Conservation (phyloP, 768 basidiomycete genomes). For the Inosperma sp. region DNA sequence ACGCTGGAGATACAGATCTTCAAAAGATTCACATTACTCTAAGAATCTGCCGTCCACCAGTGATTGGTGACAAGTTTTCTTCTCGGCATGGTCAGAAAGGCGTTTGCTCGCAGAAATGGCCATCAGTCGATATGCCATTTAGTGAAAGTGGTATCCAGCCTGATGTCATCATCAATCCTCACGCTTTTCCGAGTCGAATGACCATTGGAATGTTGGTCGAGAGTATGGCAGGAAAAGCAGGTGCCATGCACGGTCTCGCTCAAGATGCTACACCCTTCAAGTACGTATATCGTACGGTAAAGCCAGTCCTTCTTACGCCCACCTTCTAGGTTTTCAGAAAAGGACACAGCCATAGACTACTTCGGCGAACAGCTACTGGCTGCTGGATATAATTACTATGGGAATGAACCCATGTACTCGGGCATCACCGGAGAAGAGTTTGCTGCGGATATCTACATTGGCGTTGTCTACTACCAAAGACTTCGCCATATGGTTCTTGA, state of each 20-base stretch:
- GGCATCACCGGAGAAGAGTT: slow-evolving; percentile 99
- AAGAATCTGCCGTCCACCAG: slow-evolving; percentile 89
- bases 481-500: slow-evolving; percentile 99
- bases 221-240: slow-evolving; percentile 99
- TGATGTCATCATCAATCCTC: slow-evolving; percentile 98
- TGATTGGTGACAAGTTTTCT: slow-evolving; percentile 99
- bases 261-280: slow-evolving; percentile 99
- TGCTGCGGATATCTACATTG: slow-evolving; percentile 96
- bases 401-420: slow-evolving; percentile 99
- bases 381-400: slow-evolving; percentile 97
- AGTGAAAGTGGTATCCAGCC: slow-evolving; percentile 98
- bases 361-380: slow-evolving; percentile 93
- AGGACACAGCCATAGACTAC: slow-evolving; percentile 96
- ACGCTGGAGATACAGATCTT: slow-evolving; percentile 80
- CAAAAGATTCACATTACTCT: slow-evolving; percentile 93
- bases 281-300: slow-evolving; percentile 50
- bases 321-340: slow-evolving; percentile 76
- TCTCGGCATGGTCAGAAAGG: slow-evolving; percentile 99
- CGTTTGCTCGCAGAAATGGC: slow-evolving; percentile 99
- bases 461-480: slow-evolving; percentile 97
- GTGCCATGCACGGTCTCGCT: slow-evolving; percentile 96
- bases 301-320: slow-evolving; percentile 7
- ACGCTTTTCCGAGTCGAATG: slow-evolving; percentile 99
- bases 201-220: slow-evolving; percentile 99
- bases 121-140: slow-evolving; percentile 97